Conservation (phyloP, 306 rosid species). For the Mimosa bimucronata region DNA sequence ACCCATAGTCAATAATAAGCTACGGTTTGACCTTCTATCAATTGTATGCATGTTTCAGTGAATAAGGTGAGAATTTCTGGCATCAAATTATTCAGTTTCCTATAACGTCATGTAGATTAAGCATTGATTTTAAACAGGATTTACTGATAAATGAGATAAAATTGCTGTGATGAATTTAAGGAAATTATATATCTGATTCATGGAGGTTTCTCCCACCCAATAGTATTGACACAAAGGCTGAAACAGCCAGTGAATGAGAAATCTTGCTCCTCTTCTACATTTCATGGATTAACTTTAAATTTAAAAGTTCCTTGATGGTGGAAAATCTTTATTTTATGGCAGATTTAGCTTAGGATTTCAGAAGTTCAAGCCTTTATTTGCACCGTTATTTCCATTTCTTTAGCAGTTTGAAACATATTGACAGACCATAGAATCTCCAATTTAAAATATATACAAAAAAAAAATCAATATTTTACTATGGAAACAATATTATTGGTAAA, state of each 20-base stretch:
- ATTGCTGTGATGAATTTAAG: not conserved
- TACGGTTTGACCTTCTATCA: not conserved
- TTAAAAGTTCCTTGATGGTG: not conserved
- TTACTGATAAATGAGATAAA: too few relatives aligned
- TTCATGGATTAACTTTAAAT: not conserved
- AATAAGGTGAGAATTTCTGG: too few relatives aligned
- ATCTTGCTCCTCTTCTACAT: not conserved
- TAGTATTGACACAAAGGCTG: not conserved
- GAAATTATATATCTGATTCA: not conserved
- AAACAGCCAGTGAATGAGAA: not conserved
- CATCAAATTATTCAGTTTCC: too few relatives aligned
- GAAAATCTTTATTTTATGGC: not conserved
- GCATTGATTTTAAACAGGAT: too few relatives aligned
- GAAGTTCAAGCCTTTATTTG: not conserved
- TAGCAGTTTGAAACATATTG: not conserved
- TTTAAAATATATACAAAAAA: not conserved
- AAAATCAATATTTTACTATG: conserved; percentile 17
- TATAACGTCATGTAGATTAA: too few relatives aligned
- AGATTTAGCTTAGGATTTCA: not conserved
- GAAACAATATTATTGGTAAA: conserved; percentile 10
- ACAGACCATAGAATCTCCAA: conserved; percentile 13
- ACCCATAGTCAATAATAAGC: not conserved
- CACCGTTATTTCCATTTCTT: not conserved
- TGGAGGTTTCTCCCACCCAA: too few relatives aligned
- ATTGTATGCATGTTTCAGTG: not conserved